Conservation (phyloP, 352 stramenopile species). For the Pythium volutum region DNA sequence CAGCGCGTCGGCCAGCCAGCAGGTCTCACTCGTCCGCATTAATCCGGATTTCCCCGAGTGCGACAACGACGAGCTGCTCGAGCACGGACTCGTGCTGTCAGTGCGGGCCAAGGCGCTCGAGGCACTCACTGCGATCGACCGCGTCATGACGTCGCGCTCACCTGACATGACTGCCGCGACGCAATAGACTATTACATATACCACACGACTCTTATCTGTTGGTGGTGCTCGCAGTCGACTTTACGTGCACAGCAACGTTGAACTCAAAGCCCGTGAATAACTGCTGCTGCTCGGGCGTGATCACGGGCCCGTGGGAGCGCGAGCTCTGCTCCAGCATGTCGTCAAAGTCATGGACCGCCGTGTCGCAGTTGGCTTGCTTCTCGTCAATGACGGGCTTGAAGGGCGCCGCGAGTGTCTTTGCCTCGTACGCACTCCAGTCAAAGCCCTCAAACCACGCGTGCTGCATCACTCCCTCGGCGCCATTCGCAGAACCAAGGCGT, state of each 20-base stretch:
- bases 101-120: slow-evolving; percentile 51
- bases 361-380: slow-evolving; percentile 63
- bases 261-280: slow-evolving; percentile 59
- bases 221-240: not conserved
- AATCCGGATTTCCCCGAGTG: slow-evolving; percentile 69
- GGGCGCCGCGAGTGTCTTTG: slow-evolving; percentile 32
- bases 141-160: not conserved
- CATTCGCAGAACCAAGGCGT: slow-evolving; percentile 37
- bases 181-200: not conserved
- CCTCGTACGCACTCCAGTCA: slow-evolving; percentile 48
- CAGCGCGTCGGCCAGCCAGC: slow-evolving; percentile 7
- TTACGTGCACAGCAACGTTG: slow-evolving; percentile 33
- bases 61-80: slow-evolving; percentile 43
- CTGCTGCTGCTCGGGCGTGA: slow-evolving; percentile 46
- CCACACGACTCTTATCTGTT: not conserved
- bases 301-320: slow-evolving; percentile 13
- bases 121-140: slow-evolving; percentile 57
- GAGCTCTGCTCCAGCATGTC: slow-evolving; percentile 54
- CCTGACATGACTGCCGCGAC: not conserved
- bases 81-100: slow-evolving; percentile 42
- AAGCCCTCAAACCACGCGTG: slow-evolving; percentile 59
- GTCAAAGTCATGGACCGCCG: slow-evolving; percentile 57
- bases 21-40: slow-evolving; percentile 68
- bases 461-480: slow-evolving; percentile 40
- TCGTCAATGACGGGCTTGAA: slow-evolving; percentile 56